Percentiles rank a stretch among this genome's conserved stretches.
Evolutionary conservation across 306 rosid genomes (phyloP).

Genomic region (Pueraria montana): DNA sequence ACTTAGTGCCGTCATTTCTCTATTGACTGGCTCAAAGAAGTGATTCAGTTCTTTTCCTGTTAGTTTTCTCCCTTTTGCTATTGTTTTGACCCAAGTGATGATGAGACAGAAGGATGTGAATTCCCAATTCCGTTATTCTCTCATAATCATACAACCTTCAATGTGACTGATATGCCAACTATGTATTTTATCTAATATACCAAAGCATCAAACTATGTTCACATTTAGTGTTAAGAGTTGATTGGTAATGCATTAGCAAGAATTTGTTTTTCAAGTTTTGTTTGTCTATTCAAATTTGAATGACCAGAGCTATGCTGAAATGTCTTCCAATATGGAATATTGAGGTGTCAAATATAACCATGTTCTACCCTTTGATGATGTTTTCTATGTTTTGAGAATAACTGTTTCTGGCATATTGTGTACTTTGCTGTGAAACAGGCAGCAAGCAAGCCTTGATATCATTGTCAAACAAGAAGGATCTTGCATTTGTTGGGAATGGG

Average conservation of each 20-base stretch:
- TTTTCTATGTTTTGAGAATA: conserved; percentile 8
- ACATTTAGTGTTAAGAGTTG: neutral
- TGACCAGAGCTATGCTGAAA: too few relatives aligned
- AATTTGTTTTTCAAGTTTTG: too few relatives aligned
- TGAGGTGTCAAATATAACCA: neutral
- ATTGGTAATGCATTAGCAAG: too few relatives aligned
- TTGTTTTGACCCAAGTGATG: neutral
- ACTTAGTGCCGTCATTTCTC: neutral
- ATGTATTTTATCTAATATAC: neutral
- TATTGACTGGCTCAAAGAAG: neutral
- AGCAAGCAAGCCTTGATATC: conserved; percentile 86
- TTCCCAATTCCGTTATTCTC: neutral
- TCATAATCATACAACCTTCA: too few relatives aligned
- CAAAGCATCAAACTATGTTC: neutral
- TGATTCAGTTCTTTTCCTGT: neutral
- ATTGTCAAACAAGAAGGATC: conserved; percentile 88
- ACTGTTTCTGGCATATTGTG: conserved; percentile 18
- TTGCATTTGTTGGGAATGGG: conserved; percentile 79
- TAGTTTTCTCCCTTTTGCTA: neutral
- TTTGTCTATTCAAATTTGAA: too few relatives aligned
- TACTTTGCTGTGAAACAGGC: conserved; percentile 59
- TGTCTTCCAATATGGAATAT: too few relatives aligned
- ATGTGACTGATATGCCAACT: neutral
- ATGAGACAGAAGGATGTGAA: neutral
- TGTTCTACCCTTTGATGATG: conserved; percentile 2